A percentile compares a stretch with the other conserved stretches of the same genome.
phyloP scores from a whole-genome alignment of 371 early-diverging fungal genomes.

The Dinochytrium kinnereticum region DNA sequence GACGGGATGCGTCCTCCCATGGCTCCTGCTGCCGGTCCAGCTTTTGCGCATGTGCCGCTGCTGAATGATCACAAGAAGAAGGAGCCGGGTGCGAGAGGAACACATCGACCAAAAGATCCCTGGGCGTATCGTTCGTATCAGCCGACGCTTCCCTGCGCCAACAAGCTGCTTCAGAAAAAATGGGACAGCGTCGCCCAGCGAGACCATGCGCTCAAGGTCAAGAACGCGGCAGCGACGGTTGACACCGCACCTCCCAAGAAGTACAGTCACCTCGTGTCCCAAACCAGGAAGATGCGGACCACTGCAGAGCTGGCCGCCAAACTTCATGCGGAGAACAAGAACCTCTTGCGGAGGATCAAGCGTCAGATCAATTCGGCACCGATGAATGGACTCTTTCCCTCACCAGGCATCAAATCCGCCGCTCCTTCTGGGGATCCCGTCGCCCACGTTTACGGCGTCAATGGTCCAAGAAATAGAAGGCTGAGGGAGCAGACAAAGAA shows the following conservation, averaged over 20 bases:
- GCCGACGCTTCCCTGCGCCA: slow-evolving; percentile 32
- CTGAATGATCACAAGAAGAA: too few relatives aligned
- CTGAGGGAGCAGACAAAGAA: slow-evolving; percentile 19
- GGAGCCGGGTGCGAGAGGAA: too few relatives aligned
- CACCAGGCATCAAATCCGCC: slow-evolving; percentile 5
- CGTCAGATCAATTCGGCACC: slow-evolving; percentile 18
- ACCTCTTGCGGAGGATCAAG: slow-evolving; percentile 27
- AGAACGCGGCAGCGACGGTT: slow-evolving; percentile 11
- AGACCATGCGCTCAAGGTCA: slow-evolving; percentile 20
- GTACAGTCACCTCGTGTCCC: slow-evolving; percentile 26
- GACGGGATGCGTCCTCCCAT: too few relatives aligned
- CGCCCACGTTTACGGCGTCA: slow-evolving; percentile 14
- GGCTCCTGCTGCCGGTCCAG: neutral
- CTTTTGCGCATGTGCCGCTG: neutral
- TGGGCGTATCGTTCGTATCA: slow-evolving; percentile 30
- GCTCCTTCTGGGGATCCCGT: slow-evolving; percentile 19
- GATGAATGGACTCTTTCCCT: slow-evolving; percentile 1
- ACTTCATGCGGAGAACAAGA: slow-evolving; percentile 29
- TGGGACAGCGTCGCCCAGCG: slow-evolving; percentile 24
- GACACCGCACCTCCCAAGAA: slow-evolving; percentile 34
- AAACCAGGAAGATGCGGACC: slow-evolving; percentile 15
- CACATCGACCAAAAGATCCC: neutral
- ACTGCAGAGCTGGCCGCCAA: slow-evolving; percentile 21
- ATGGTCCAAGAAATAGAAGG: slow-evolving; percentile 30
- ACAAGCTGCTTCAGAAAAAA: slow-evolving; percentile 31